phyloP scores from a whole-genome alignment of 768 basidiomycete species.

The Ramaria rubella region DNA sequence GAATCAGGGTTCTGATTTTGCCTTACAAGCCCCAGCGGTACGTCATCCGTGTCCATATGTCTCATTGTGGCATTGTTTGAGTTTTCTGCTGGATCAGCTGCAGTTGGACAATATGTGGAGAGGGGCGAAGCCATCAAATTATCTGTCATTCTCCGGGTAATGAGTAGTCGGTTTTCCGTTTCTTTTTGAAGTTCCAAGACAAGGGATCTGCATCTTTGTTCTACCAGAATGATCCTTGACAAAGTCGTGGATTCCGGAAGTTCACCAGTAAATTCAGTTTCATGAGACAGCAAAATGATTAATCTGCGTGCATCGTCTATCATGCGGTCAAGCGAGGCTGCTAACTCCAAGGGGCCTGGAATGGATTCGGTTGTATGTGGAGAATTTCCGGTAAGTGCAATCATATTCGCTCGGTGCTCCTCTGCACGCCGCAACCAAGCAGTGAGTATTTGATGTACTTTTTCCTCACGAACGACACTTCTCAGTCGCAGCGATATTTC shows the following conservation, averaged over 20 bases:
- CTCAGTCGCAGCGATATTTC: slow-evolving; percentile 62
- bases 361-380: too few relatives aligned
- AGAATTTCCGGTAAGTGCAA: background rate
- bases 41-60: too few relatives aligned
- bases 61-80: background rate
- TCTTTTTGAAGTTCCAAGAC: slow-evolving; percentile 53
- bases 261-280: background rate
- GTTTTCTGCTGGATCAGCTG: background rate
- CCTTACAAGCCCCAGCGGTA: too few relatives aligned
- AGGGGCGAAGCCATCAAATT: background rate
- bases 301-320: slow-evolving; percentile 2
- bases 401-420: slow-evolving; percentile 24
- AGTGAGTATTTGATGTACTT: slow-evolving; percentile 44
- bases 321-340: background rate
- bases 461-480: slow-evolving; percentile 60
- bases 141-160: slow-evolving; percentile 14
- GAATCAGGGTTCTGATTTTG: too few relatives aligned
- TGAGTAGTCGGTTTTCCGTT: slow-evolving; percentile 40
- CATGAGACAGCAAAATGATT: background rate
- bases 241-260: background rate
- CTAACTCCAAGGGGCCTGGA: background rate
- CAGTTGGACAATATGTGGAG: background rate
- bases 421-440: slow-evolving; percentile 50
- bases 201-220: slow-evolving; percentile 45
- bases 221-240: slow-evolving; percentile 45